phyloP scores from a whole-genome alignment of 2,329 filamentous ascomycete species.

The Colletotrichum somersetense region DNA sequence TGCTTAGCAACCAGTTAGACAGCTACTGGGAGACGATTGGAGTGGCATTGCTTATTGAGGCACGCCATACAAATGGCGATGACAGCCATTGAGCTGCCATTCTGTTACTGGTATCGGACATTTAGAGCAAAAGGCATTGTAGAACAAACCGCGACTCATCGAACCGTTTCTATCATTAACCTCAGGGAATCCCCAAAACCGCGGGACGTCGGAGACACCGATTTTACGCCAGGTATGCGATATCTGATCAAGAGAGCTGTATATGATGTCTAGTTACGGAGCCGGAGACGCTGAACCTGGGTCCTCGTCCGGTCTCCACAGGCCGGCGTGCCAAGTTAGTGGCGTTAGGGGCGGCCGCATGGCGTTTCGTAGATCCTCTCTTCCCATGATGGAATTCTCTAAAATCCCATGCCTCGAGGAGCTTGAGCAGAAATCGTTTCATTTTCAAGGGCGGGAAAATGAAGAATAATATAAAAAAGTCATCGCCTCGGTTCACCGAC shows the following conservation, averaged over 20 bases:
- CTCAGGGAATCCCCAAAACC: too few relatives aligned
- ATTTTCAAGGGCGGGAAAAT: neutral
- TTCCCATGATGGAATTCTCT: constrained; percentile 15
- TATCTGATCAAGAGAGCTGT: neutral
- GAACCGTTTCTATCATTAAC: neutral
- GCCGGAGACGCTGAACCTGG: constrained; percentile 9
- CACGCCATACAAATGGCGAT: too few relatives aligned
- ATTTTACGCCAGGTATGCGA: neutral
- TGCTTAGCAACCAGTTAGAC: neutral
- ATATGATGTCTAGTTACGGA: neutral
- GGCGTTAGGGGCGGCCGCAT: constrained; percentile 27
- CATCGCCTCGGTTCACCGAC: neutral
- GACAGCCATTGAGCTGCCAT: neutral
- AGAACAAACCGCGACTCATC: neutral
- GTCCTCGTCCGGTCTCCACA: constrained; percentile 22
- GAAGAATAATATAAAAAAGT: neutral
- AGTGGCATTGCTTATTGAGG: neutral
- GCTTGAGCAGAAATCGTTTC: neutral
- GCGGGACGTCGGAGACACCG: neutral
- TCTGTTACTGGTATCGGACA: neutral
- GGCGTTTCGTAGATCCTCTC: constrained; percentile 26
- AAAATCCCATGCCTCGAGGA: constrained; percentile 11
- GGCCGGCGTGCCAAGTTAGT: constrained; percentile 24
- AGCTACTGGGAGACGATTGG: neutral
- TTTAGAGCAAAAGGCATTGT: too few relatives aligned